phyloP scores from a whole-genome alignment of 2,329 filamentous ascomycete genomes.

The Fusarium avenaceum region DNA sequence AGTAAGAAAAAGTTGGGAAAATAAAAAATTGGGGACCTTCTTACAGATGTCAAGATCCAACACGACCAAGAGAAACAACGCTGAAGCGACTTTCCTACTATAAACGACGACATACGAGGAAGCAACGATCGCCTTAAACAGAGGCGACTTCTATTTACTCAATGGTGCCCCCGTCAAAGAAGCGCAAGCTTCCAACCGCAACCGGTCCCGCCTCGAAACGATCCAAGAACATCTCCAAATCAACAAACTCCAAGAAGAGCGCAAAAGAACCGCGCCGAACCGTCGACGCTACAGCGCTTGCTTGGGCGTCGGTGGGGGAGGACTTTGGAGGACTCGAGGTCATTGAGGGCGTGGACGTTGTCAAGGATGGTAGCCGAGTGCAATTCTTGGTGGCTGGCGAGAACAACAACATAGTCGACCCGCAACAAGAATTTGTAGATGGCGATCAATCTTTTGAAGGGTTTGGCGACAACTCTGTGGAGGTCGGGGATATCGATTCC shows the following conservation, averaged over 20 bases:
- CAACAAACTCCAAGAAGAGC: conserved; percentile 47
- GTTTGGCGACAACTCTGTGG: conserved; percentile 66
- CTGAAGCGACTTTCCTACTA: conserved; percentile 8
- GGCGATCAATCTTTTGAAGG: conserved; percentile 74
- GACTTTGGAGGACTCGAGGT: conserved; percentile 95
- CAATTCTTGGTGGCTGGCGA: conserved; percentile 65
- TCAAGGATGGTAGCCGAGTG: conserved; percentile 72
- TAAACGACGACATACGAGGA: conserved; percentile 1
- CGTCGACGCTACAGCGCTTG: conserved; percentile 63
- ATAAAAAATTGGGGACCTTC: conserved; percentile 38
- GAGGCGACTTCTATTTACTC: conserved; percentile 20
- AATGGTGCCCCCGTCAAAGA: conserved; percentile 54
- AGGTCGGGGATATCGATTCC: conserved; percentile 52
- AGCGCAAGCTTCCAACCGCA: conserved; percentile 56
- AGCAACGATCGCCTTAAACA: conserved; percentile 10
- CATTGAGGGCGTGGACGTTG: conserved; percentile 89
- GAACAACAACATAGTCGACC: conserved; percentile 56
- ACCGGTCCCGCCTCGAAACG: conserved; percentile 55
- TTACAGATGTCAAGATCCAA: conserved; percentile 30
- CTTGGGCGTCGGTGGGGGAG: conserved; percentile 84
- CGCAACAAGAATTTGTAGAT: conserved; percentile 44
- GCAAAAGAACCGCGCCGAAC: conserved; percentile 47
- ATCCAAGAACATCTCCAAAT: conserved; percentile 49
- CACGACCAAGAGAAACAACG: conserved; percentile 22
- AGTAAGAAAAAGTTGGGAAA: conserved; percentile 31